Percentiles rank a stretch among this genome's conserved stretches.
Evolutionary conservation across 805 yeast genomes (phyloP).

Genomic region (Ogataea minuta): DNA sequence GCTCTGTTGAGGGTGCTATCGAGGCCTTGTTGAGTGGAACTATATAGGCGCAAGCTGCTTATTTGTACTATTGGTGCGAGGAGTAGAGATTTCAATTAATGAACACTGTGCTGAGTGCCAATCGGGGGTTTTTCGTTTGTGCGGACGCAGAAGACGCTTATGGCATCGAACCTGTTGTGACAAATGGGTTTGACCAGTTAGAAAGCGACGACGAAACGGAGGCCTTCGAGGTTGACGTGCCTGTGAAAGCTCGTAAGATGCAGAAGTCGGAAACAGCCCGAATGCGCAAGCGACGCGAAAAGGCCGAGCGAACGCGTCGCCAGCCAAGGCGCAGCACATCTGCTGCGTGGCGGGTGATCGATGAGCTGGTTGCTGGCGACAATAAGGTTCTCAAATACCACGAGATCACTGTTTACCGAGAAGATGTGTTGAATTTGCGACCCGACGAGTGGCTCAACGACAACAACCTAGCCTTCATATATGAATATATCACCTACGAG

Average conservation of each 20-base stretch:
- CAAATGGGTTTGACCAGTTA: constrained; percentile 45
- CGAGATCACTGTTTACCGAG: constrained; percentile 56
- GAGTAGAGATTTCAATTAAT: constrained; percentile 6
- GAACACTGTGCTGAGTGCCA: constrained; percentile 22
- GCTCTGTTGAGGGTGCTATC: constrained; percentile 95
- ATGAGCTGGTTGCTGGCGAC: constrained; percentile 12
- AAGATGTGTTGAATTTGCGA: constrained; percentile 54
- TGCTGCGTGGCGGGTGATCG: constrained; percentile 1
- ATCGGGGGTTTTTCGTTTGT: constrained; percentile 24
- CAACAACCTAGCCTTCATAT: constrained; percentile 61
- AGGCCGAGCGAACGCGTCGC: constrained; percentile 3
- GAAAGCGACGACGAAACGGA: constrained; percentile 31
- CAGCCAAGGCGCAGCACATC: constrained; percentile 4
- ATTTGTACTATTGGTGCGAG: background rate
- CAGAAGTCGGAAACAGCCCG: constrained; percentile 14
- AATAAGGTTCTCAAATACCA: constrained; percentile 46
- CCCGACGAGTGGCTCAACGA: constrained; percentile 77
- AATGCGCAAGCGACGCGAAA: constrained; percentile 16
- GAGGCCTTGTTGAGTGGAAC: constrained; percentile 75
- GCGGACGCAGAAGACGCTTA: constrained; percentile 15
- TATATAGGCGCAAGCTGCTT: constrained; percentile 31
- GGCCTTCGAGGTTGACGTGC: constrained; percentile 9
- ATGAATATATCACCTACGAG: constrained; percentile 48
- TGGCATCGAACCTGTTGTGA: constrained; percentile 14
- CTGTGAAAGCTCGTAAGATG: constrained; percentile 2